A percentile compares a stretch with the other conserved stretches of the same genome.
These are phyloP conservation scores for Eucalyptus regnans DNA, from an alignment of 345 rosid genomes.

Conservation along the genomic window DNA sequence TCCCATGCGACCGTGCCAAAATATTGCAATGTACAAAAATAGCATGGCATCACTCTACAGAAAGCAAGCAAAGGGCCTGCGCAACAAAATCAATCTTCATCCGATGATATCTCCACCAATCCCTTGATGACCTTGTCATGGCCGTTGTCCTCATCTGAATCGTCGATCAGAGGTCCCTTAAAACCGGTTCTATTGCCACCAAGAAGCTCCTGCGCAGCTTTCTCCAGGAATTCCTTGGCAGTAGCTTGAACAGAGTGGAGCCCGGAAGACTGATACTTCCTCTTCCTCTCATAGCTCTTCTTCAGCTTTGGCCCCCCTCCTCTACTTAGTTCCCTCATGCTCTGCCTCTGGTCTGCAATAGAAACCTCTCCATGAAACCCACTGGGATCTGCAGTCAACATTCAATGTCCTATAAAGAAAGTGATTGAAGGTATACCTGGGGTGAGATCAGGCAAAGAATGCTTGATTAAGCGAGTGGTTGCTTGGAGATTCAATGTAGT, in stretches of 20 bases:
- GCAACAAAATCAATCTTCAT: background rate
- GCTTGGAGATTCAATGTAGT: conserved; percentile 72
- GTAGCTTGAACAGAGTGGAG: conserved; percentile 52
- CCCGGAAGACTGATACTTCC: conserved; percentile 60
- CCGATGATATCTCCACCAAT: background rate
- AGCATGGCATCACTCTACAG: background rate
- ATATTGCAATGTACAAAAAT: background rate
- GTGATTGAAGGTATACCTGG: conserved; percentile 33
- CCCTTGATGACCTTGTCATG: background rate
- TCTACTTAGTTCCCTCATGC: conserved; percentile 55
- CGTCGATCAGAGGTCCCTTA: conserved; percentile 56
- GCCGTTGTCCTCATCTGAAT: conserved; percentile 17
- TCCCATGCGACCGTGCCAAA: background rate
- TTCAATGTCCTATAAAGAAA: background rate
- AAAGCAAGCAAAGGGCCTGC: background rate
- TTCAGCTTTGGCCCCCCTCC: conserved; percentile 47
- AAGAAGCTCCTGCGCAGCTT: conserved; percentile 78
- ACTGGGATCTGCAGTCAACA: background rate
- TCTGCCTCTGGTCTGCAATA: conserved; percentile 57
- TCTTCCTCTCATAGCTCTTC: conserved; percentile 46
- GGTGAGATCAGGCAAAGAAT: conserved; percentile 83
- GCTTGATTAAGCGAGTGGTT: conserved; percentile 80
- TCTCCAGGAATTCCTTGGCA: conserved; percentile 82
- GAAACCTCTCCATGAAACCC: background rate
- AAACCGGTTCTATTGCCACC: conserved; percentile 42